Percentiles rank a stretch among this genome's conserved stretches.
These are phyloP conservation scores for Ogataea methanolica DNA, from an alignment of 805 yeast species.

Conservation along the genomic window DNA sequence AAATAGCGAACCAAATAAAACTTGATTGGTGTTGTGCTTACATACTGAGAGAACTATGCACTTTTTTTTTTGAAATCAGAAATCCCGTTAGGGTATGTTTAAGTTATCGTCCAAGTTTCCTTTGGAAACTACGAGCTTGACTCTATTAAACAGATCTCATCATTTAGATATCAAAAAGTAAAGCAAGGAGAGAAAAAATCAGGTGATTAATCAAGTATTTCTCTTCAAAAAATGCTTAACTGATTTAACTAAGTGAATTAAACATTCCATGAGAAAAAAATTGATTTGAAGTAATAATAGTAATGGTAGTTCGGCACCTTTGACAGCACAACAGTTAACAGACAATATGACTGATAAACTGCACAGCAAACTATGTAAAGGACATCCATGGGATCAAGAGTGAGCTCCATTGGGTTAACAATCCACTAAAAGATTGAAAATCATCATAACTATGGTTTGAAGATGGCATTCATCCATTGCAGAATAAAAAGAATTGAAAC, in stretches of 20 bases:
- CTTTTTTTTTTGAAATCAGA: slow-evolving; percentile 10
- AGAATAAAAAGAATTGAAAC: slow-evolving; percentile 36
- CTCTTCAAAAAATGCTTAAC: not conserved
- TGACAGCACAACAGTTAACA: slow-evolving; percentile 52
- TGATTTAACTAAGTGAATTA: not conserved
- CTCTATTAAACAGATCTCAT: slow-evolving; percentile 78
- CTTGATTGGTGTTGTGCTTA: too few relatives aligned
- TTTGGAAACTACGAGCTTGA: slow-evolving; percentile 74
- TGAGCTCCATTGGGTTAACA: slow-evolving; percentile 83
- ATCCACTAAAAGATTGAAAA: slow-evolving; percentile 32
- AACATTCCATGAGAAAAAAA: too few relatives aligned
- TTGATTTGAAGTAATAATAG: not conserved
- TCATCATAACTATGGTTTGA: slow-evolving; percentile 74
- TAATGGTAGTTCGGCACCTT: slow-evolving; percentile 50
- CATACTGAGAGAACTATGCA: too few relatives aligned
- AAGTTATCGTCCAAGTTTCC: slow-evolving; percentile 49
- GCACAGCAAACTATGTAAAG: slow-evolving; percentile 24
- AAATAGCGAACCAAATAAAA: too few relatives aligned
- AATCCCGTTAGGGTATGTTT: slow-evolving; percentile 17
- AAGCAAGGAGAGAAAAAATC: slow-evolving; percentile 1
- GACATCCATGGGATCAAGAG: slow-evolving; percentile 64
- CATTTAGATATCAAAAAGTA: slow-evolving; percentile 34
- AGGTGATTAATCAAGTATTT: not conserved
- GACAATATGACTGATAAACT: slow-evolving; percentile 18
- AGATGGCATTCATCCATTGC: slow-evolving; percentile 49